Evolutionary conservation across 352 stramenopile species (phyloP).

Genomic region (Pythium volutum): DNA sequence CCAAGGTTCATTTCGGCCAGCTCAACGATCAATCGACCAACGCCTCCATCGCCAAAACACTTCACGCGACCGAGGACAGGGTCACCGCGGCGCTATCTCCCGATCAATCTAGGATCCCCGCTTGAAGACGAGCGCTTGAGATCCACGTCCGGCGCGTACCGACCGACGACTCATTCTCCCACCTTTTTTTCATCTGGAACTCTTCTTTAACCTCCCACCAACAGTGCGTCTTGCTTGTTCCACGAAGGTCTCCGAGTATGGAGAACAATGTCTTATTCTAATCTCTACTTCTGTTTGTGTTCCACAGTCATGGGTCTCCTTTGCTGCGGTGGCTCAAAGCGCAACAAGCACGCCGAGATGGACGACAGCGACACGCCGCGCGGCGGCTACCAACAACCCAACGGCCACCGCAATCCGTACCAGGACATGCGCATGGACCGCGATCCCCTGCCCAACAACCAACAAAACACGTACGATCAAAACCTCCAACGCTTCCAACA

Average conservation of each 20-base stretch:
- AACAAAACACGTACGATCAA: slow-evolving; percentile 18
- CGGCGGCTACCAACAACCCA: slow-evolving; percentile 8
- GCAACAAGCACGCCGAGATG: not conserved
- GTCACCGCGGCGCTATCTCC: not conserved
- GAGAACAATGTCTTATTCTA: not conserved
- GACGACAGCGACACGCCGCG: slow-evolving; percentile 16
- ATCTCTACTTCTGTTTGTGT: not conserved
- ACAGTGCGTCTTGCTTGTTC: not conserved
- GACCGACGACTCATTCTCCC: not conserved
- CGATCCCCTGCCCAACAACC: slow-evolving; percentile 27
- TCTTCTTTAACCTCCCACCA: not conserved
- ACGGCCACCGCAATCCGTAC: slow-evolving; percentile 11
- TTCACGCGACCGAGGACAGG: not conserved
- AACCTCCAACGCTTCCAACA: slow-evolving; percentile 19
- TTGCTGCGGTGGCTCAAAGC: slow-evolving; percentile 17
- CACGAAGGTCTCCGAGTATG: not conserved
- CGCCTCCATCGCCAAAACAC: not conserved
- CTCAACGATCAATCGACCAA: not conserved
- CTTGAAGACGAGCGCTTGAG: not conserved
- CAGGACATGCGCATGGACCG: slow-evolving; percentile 15
- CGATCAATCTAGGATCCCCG: not conserved
- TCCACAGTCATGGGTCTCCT: slow-evolving; percentile 20
- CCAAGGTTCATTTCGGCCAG: not conserved
- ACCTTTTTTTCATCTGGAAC: not conserved
- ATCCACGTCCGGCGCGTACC: not conserved